phyloP scores from a whole-genome alignment of 164 flowering plant genomes.

The Magnolia kwangsiensis region DNA sequence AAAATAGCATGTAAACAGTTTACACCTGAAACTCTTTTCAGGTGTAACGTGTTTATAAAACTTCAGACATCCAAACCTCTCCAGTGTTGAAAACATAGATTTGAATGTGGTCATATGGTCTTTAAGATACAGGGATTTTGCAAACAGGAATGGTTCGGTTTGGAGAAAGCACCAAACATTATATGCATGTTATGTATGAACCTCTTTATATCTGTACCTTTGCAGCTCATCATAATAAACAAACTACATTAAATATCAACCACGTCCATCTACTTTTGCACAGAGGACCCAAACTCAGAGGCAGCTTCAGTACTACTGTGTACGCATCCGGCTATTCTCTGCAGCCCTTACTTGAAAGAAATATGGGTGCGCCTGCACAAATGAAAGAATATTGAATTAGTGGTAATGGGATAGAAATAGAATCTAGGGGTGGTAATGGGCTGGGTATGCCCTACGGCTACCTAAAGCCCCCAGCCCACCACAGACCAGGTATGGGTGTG shows the following conservation, averaged over 20 bases:
- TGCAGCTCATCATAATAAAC: background rate
- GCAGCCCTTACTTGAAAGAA: constrained; percentile 57
- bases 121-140: background rate
- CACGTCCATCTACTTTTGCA: background rate
- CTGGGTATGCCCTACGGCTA: too few relatives aligned
- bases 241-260: background rate
- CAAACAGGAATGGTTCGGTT: background rate
- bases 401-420: too few relatives aligned
- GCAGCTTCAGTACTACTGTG: constrained; percentile 21
- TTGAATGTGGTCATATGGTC: background rate
- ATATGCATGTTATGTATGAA: background rate
- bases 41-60: too few relatives aligned
- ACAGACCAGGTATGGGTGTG: too few relatives aligned
- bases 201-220: too few relatives aligned
- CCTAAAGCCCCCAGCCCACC: too few relatives aligned
- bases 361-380: constrained; percentile 53
- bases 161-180: background rate
- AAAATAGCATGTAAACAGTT: too few relatives aligned
- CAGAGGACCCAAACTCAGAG: background rate
- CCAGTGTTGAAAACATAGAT: too few relatives aligned
- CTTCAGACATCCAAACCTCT: too few relatives aligned
- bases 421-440: too few relatives aligned
- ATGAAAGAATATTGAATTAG: background rate
- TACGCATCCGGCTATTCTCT: constrained; percentile 53
- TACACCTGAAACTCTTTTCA: too few relatives aligned